Conservation (phyloP, 108 stramenopile species). For the Nitzschia putrida region DNA sequence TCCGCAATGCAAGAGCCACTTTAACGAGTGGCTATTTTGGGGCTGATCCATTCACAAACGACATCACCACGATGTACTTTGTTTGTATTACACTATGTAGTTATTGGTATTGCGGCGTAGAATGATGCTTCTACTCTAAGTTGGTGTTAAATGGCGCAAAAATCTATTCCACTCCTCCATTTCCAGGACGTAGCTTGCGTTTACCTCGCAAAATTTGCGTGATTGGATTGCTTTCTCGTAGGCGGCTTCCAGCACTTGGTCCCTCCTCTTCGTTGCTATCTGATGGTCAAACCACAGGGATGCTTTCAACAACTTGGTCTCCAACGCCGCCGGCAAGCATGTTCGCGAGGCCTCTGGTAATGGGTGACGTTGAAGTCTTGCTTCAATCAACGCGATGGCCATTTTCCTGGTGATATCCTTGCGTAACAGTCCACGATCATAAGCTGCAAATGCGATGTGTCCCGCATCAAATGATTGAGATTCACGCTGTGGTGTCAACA, state of each 20-base stretch:
- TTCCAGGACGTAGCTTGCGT: constrained; percentile 5
- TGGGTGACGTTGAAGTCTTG: neutral
- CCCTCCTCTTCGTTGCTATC: neutral
- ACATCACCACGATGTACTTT: neutral
- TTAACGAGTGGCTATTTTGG: too few relatives aligned
- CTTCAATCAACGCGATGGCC: neutral
- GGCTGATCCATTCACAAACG: too few relatives aligned
- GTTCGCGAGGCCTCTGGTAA: neutral
- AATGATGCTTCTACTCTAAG: neutral
- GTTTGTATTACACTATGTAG: constrained; percentile 1
- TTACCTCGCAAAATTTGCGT: constrained; percentile 24
- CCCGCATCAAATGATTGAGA: constrained; percentile 24
- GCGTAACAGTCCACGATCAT: neutral
- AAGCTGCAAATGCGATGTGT: constrained; percentile 19
- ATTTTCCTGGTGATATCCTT: neutral
- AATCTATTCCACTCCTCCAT: constrained; percentile 14
- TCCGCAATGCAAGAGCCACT: neutral
- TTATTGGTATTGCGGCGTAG: neutral
- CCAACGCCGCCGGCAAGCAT: constrained; percentile 2
- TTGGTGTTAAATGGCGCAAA: neutral
- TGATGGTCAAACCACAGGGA: constrained; percentile 19
- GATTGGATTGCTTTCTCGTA: neutral
- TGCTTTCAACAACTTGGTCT: constrained; percentile 6
- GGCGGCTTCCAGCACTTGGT: too few relatives aligned
- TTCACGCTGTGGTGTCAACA: neutral